These are phyloP conservation scores for Lipomyces yamadae DNA, from an alignment of 805 yeast species.

Conservation along the genomic window DNA sequence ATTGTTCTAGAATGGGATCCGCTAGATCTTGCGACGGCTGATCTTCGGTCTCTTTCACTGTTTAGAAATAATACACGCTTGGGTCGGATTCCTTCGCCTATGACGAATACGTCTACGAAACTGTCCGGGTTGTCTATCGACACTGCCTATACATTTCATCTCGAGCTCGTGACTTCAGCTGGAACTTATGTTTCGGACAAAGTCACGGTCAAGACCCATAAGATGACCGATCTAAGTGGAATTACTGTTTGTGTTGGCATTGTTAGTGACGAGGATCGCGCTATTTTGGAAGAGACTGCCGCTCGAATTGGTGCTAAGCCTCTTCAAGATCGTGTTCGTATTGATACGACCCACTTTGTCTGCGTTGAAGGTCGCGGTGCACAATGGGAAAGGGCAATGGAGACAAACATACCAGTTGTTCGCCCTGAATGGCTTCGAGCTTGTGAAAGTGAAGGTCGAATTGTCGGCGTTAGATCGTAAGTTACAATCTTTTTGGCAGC, in stretches of 20 bases:
- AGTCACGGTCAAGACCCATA: slow-evolving; percentile 79
- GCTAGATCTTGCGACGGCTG: slow-evolving; percentile 80
- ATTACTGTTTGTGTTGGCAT: slow-evolving; percentile 90
- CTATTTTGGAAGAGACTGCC: slow-evolving; percentile 67
- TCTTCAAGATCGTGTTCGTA: slow-evolving; percentile 69
- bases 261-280: slow-evolving; percentile 52
- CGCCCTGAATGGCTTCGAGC: slow-evolving; percentile 98
- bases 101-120: slow-evolving; percentile 77
- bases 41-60: slow-evolving; percentile 72
- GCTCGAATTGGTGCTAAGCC: slow-evolving; percentile 81
- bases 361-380: slow-evolving; percentile 72
- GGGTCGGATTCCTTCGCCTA: slow-evolving; percentile 84
- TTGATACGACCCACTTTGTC: slow-evolving; percentile 95
- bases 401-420: slow-evolving; percentile 87
- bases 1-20: slow-evolving; percentile 95
- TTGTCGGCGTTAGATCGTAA: slow-evolving; percentile 90
- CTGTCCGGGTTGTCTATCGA: slow-evolving; percentile 91
- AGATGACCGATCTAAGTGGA: slow-evolving; percentile 94
- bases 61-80: slow-evolving; percentile 71
- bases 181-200: slow-evolving; percentile 77
- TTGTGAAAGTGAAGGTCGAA: slow-evolving; percentile 83
- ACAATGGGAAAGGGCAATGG: slow-evolving; percentile 78
- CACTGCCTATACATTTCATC: slow-evolving; percentile 75
- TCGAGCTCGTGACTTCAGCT: slow-evolving; percentile 84
- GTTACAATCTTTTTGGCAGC: background rate